Percentiles rank a stretch among this genome's conserved stretches.
These are phyloP conservation scores for Petunia secreta DNA, from an alignment of 257 asterid species.

Conservation along the genomic window DNA sequence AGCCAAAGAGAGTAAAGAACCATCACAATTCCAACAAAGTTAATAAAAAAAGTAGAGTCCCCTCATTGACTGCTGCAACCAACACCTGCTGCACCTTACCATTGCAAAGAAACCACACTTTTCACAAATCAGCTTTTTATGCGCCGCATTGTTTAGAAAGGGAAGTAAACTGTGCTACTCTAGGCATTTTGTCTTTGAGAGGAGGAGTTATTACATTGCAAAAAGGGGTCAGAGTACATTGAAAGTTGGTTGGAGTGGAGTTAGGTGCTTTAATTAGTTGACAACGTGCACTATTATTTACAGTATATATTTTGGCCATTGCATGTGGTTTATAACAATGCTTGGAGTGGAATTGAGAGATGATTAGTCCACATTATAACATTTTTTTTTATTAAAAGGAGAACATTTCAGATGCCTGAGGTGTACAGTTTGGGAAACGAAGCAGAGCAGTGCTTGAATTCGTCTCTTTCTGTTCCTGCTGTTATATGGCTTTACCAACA, in stretches of 20 bases:
- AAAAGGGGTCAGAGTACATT: neutral
- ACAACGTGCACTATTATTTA: neutral
- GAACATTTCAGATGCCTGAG: neutral
- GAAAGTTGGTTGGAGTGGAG: neutral
- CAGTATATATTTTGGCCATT: neutral
- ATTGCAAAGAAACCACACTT: neutral
- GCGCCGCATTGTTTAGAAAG: neutral
- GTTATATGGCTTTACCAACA: no score
- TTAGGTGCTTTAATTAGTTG: neutral
- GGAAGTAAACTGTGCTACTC: neutral
- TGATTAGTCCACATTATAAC: no score
- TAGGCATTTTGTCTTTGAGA: neutral
- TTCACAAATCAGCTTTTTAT: no score
- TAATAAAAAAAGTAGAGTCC: neutral
- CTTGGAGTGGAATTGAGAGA: no score
- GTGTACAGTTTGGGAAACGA: neutral
- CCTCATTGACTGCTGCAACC: conserved; percentile 15
- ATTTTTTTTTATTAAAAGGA: no score
- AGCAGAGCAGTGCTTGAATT: no score
- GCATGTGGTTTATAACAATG: no score
- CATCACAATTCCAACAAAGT: conserved; percentile 24
- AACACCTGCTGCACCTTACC: neutral
- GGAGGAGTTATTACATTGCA: neutral
- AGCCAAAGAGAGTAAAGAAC: conserved; percentile 27
- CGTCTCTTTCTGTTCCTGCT: no score